A percentile compares a stretch with the other conserved stretches of the same genome.
phyloP scores from a whole-genome alignment of 495 filamentous ascomycete species.

The Geoglossum glabrum region DNA sequence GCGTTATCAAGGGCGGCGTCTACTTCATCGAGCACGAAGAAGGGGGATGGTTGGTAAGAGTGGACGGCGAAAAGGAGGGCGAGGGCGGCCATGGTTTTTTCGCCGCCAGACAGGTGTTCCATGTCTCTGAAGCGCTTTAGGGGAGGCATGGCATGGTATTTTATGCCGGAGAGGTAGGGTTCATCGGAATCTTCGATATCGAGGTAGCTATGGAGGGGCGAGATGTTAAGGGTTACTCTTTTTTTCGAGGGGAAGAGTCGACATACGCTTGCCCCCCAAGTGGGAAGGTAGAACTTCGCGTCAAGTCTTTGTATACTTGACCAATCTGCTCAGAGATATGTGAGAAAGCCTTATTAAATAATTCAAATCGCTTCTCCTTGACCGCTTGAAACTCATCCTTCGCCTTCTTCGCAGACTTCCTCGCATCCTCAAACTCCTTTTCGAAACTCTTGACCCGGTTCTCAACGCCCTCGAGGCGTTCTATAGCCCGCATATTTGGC shows the following conservation, averaged over 20 bases:
- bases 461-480: constrained; percentile 74
- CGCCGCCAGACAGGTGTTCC: constrained; percentile 92
- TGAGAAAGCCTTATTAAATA: constrained; percentile 85
- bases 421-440: constrained; percentile 71
- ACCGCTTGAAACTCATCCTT: constrained; percentile 66
- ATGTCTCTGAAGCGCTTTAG: constrained; percentile 98
- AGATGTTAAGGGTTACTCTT: not conserved
- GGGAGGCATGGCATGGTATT: constrained; percentile 96
- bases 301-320: constrained; percentile 86
- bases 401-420: constrained; percentile 46
- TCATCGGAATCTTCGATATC: constrained; percentile 82
- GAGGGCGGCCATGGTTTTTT: constrained; percentile 97
- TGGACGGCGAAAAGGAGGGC: constrained; percentile 92
- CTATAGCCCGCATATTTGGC: constrained; percentile 87
- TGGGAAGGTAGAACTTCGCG: constrained; percentile 61
- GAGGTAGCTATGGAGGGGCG: constrained; percentile 35
- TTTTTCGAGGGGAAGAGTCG: not conserved
- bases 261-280: constrained; percentile 69
- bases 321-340: constrained; percentile 93
- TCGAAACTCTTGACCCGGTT: constrained; percentile 68
- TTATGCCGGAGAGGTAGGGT: constrained; percentile 84
- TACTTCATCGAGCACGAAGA: constrained; percentile 97
- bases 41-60: constrained; percentile 79
- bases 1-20: constrained; percentile 94
- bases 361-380: constrained; percentile 63